These are phyloP conservation scores for Parafenestella ontariensis DNA, from an alignment of 2,329 filamentous ascomycete genomes.

Conservation along the genomic window DNA sequence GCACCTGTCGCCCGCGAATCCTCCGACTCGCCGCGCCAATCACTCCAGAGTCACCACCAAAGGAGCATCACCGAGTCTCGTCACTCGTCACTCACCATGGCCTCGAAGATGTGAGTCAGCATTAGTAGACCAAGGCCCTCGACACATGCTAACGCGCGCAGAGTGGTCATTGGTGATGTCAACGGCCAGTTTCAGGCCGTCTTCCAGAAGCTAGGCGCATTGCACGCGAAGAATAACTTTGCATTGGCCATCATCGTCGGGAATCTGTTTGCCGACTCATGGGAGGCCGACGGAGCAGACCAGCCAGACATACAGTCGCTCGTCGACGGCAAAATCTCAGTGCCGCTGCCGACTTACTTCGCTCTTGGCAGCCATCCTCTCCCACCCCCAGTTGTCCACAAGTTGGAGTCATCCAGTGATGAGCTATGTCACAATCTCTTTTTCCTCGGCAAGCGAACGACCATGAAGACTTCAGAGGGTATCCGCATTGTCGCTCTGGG, in stretches of 20 bases:
- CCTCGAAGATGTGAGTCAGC: conserved; percentile 60
- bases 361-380: conserved; percentile 77
- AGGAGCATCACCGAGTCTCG: conserved; percentile 7
- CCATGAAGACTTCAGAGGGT: conserved; percentile 88
- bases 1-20: conserved; percentile 8
- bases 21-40: conserved; percentile 16
- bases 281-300: conserved; percentile 57
- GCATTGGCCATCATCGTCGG: conserved; percentile 84
- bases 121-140: not conserved
- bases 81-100: conserved; percentile 50
- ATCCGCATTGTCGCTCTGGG: conserved; percentile 87
- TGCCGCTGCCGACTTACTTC: conserved; percentile 91
- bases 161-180: conserved; percentile 82
- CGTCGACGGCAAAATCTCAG: conserved; percentile 71
- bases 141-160: conserved; percentile 44
- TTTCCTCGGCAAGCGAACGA: conserved; percentile 82
- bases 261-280: conserved; percentile 73
- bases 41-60: conserved; percentile 20
- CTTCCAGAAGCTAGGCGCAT: conserved; percentile 78
- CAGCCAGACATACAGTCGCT: conserved; percentile 68
- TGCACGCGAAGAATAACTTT: conserved; percentile 90
- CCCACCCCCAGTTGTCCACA: conserved; percentile 73
- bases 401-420: conserved; percentile 71
- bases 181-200: conserved; percentile 78
- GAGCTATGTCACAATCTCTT: conserved; percentile 89